phyloP scores from a whole-genome alignment of 768 basidiomycete species.

The Lepiota subincarnata region DNA sequence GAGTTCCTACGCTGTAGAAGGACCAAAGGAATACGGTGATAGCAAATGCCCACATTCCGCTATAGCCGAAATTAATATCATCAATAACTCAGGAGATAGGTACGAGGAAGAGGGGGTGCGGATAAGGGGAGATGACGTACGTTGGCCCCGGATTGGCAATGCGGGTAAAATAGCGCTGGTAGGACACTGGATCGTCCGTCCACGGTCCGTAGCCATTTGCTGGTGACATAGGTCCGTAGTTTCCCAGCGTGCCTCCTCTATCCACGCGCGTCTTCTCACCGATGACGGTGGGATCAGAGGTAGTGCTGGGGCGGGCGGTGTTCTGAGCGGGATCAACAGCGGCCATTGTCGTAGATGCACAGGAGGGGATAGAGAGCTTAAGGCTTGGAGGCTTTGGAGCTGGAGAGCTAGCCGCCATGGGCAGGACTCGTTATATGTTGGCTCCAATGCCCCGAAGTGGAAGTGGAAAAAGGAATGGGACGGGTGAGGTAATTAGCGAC shows the following conservation, averaged over 20 bases:
- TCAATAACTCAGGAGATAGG: background rate
- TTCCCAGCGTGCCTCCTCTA: slow-evolving; percentile 9
- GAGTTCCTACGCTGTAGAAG: slow-evolving; percentile 42
- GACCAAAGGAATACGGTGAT: slow-evolving; percentile 59
- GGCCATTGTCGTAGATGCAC: too few species aligned
- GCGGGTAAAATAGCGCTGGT: slow-evolving; percentile 14
- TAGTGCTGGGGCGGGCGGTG: too few species aligned
- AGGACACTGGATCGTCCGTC: slow-evolving; percentile 13
- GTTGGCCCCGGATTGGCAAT: slow-evolving; percentile 14
- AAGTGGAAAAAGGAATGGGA: too few species aligned
- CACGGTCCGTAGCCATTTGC: slow-evolving; percentile 10
- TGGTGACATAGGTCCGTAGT: slow-evolving; percentile 11
- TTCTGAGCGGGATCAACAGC: too few species aligned
- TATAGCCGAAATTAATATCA: slow-evolving; percentile 15
- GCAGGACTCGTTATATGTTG: too few species aligned
- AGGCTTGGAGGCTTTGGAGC: too few species aligned
- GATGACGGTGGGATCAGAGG: background rate
- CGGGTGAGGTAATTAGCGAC: too few species aligned
- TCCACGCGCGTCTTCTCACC: slow-evolving; percentile 5
- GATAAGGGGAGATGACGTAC: slow-evolving; percentile 5
- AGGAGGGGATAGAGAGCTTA: too few species aligned
- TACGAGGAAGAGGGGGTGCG: too few species aligned
- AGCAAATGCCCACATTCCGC: slow-evolving; percentile 56
- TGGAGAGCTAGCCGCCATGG: too few species aligned
- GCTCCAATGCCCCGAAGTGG: too few species aligned